Percentiles rank a stretch among this genome's conserved stretches.
Conservation (phyloP, 148 eudicot species). For the Vaccinium darrowii region DNA sequence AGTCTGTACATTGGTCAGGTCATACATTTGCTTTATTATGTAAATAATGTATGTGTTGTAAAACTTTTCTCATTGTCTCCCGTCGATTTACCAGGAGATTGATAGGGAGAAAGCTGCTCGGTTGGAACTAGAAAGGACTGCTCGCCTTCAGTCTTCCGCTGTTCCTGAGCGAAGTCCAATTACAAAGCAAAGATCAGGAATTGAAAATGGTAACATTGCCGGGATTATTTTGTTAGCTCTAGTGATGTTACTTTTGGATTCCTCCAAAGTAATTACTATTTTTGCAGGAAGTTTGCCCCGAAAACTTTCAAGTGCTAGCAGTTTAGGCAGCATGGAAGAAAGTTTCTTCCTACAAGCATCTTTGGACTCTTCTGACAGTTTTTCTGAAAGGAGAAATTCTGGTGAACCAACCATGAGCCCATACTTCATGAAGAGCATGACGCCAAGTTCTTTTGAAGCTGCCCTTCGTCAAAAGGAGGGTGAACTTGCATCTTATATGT, state of each 20-base stretch:
- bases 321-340: slow-evolving; percentile 81
- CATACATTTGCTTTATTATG: not conserved
- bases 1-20: not conserved
- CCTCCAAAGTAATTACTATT: slow-evolving; percentile 1
- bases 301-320: slow-evolving; percentile 83
- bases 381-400: slow-evolving; percentile 63
- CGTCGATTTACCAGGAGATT: slow-evolving; percentile 52
- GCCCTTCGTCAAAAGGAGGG: slow-evolving; percentile 95
- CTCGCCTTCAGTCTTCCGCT: slow-evolving; percentile 52
- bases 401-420: slow-evolving; percentile 71
- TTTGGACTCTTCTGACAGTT: slow-evolving; percentile 65
- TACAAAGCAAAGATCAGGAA: slow-evolving; percentile 48
- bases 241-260: not conserved
- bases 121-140: slow-evolving; percentile 71
- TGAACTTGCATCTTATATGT: slow-evolving; percentile 88
- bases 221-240: not conserved
- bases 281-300: slow-evolving; percentile 71
- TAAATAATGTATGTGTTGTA: not conserved
- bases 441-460: slow-evolving; percentile 82
- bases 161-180: slow-evolving; percentile 55
- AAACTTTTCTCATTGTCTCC: slow-evolving; percentile 5
- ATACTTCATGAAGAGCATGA: slow-evolving; percentile 76
- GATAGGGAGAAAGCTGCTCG: slow-evolving; percentile 83
- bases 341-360: slow-evolving; percentile 92
- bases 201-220: slow-evolving; percentile 62